These are phyloP conservation scores for Elongisporangium undulatum DNA, from an alignment of 352 stramenopile species.

Conservation along the genomic window DNA sequence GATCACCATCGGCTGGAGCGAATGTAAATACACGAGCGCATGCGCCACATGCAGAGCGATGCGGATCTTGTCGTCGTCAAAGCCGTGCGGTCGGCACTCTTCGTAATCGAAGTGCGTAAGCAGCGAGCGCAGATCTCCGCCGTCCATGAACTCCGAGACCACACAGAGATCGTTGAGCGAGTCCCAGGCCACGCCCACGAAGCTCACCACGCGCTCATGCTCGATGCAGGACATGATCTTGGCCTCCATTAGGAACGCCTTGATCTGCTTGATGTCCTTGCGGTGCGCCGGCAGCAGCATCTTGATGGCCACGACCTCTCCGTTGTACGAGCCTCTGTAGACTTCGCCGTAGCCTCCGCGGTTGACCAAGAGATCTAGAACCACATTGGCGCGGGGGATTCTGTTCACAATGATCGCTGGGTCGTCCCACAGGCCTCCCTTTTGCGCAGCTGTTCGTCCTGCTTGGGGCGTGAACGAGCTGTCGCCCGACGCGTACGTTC, in stretches of 20 bases:
- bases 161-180: constrained; percentile 28
- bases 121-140: constrained; percentile 31
- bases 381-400: constrained; percentile 29
- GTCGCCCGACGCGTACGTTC: too few species aligned
- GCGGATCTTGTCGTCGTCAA: constrained; percentile 44
- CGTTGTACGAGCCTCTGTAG: too few species aligned
- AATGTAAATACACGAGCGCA: constrained; percentile 48
- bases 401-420: constrained; percentile 27
- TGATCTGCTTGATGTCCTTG: too few species aligned
- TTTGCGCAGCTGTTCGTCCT: too few species aligned
- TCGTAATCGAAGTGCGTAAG: constrained; percentile 29
- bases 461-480: too few species aligned
- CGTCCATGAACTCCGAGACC: too few species aligned
- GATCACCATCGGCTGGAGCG: constrained; percentile 36
- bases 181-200: constrained; percentile 39
- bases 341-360: too few species aligned
- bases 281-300: too few species aligned
- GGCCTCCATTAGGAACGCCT: constrained; percentile 36
- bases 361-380: too few species aligned
- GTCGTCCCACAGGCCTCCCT: constrained; percentile 49
- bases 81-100: constrained; percentile 25
- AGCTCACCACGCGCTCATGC: constrained; percentile 34
- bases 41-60: constrained; percentile 41
- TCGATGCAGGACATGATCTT: constrained; percentile 36
- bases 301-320: too few species aligned